Evolutionary conservation across 257 asterid species (phyloP), one percentile per base, ranked within the genome.

Genomic region (Gardenia jasminoides): DNA sequence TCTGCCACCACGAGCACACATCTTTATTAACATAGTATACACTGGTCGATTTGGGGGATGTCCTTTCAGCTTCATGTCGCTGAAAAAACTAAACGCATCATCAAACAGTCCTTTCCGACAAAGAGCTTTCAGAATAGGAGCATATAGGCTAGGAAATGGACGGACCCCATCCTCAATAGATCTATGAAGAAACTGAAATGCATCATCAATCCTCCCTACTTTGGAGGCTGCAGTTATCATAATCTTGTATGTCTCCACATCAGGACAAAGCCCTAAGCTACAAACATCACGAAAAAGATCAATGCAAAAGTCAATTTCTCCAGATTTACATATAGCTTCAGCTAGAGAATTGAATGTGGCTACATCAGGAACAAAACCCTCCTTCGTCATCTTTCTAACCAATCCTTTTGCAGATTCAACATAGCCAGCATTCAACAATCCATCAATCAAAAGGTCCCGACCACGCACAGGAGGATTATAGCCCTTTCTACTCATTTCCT

Each of bases 381-480:
- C 97, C 80, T 96, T 93, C 66, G 90, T 88, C 97, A 96, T 96
- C 82, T 91, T 92, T 89, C 92, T 88, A 26, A 93, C 97, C 84
- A 96, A 74, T 77, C 94, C 98, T 81, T 91, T 86, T 72, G 98
- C 99, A 15, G 98, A 88, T 84, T 96, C 99, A n/a, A 96, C 92
- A 85, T 93, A 96, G n/a, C 99, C 98, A 13, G 99, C 97, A 72
- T 87, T 92, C 59, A 96, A 78, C 80, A 96, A 87, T 58, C 99
- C 99, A 39, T 90, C 97, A 70, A 96, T 88, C 77, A 96, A 82
- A 48, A 96, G 88, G 83, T 96, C 98, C 79, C 97, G 92, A 24
- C 98, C 98, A 20, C 98, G 97, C 15, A 93, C 94, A 10, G 98
- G 98, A n/a, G 97, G 97, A 79, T 96, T 93, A 61, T 80, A 93